A percentile compares a stretch with the other conserved stretches of the same genome.
Conservation (phyloP, 2,329 filamentous ascomycete species). For the Fusarium palustre region DNA sequence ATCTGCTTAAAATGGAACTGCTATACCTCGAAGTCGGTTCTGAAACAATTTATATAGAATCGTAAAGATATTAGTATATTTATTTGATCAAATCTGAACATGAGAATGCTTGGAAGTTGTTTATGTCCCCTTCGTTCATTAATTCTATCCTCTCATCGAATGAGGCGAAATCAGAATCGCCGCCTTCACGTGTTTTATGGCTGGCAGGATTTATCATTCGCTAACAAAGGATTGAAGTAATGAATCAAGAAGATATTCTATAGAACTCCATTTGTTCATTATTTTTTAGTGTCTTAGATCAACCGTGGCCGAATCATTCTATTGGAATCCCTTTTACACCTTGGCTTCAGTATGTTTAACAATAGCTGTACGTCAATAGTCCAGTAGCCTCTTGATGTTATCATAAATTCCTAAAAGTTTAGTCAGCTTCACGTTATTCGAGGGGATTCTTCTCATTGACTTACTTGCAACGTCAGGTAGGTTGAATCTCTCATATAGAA, state of each 20-base stretch:
- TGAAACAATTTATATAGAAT: background rate
- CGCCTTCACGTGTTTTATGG: background rate
- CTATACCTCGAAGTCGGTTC: background rate
- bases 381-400: constrained; percentile 73
- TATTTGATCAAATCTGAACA: background rate
- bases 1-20: background rate
- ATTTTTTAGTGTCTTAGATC: background rate
- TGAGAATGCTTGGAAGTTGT: background rate
- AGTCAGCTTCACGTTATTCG: constrained; percentile 17
- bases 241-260: constrained; percentile 6
- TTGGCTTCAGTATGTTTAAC: background rate
- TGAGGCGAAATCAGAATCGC: background rate
- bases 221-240: background rate
- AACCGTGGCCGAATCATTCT: background rate
- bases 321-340: background rate
- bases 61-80: background rate
- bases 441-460: constrained; percentile 53
- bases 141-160: background rate
- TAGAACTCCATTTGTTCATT: background rate
- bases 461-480: constrained; percentile 88
- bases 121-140: background rate
- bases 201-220: background rate
- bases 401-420: constrained; percentile 72
- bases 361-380: constrained; percentile 62
- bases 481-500: constrained; percentile 84